Evolutionary conservation across 306 rosid species (phyloP).

Genomic region (Citrullus mucosospermus): DNA sequence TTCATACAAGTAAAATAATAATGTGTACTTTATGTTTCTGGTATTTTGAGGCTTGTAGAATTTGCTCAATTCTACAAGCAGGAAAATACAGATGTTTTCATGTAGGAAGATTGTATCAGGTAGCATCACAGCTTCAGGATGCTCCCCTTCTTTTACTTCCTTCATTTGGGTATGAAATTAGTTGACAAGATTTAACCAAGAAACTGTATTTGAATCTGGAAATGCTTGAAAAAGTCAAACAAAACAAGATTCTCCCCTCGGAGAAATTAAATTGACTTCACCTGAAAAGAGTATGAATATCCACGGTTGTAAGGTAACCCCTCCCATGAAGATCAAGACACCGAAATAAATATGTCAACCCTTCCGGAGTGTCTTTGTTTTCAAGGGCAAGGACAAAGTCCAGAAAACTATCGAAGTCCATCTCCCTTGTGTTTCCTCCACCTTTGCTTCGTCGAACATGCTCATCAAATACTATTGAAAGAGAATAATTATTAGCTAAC

Average conservation of each 20-base stretch:
- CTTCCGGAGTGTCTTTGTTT: constrained; percentile 97
- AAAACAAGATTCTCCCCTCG: background rate
- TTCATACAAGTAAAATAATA: background rate
- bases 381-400: constrained; percentile 94
- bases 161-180: constrained; percentile 7
- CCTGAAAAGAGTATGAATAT: constrained; percentile 97
- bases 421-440: constrained; percentile 72
- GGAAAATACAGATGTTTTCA: constrained; percentile 55
- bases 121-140: constrained; percentile 55
- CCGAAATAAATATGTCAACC: constrained; percentile 85
- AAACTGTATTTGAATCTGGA: background rate
- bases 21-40: constrained; percentile 33
- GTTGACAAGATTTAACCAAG: background rate
- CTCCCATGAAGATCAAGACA: constrained; percentile 97
- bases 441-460: constrained; percentile 85
- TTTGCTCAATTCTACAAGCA: constrained; percentile 54
- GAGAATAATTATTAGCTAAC: background rate
- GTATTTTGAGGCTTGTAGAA: constrained; percentile 52
- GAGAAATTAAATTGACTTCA: constrained; percentile 2
- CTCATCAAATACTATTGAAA: constrained; percentile 72
- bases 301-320: constrained; percentile 87
- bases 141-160: constrained; percentile 94
- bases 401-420: constrained; percentile 81
- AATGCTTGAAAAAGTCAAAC: background rate
- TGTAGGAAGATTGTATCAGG: constrained; percentile 86